phyloP scores from a whole-genome alignment of 306 rosid species.

The Mimosa pudica region DNA sequence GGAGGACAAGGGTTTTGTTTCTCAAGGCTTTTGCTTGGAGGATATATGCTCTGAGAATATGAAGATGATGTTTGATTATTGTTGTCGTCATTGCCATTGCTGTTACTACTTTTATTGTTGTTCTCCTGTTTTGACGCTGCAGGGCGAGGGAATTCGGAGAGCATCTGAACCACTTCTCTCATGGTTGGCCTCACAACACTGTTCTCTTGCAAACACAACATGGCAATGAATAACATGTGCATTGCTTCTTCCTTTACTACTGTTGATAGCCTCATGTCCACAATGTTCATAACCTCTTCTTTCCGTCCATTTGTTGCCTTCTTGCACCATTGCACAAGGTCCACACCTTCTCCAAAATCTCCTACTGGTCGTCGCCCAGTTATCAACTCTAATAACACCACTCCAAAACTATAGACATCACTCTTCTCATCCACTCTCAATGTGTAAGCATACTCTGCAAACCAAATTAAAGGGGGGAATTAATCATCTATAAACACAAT shows the following conservation, averaged over 20 bases:
- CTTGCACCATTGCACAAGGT: slow-evolving; percentile 80
- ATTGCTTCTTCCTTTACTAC: slow-evolving; percentile 69
- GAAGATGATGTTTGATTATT: slow-evolving; percentile 2
- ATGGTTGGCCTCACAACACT: slow-evolving; percentile 85
- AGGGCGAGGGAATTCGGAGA: slow-evolving; percentile 61
- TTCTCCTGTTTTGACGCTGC: neutral
- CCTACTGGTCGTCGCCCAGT: slow-evolving; percentile 80
- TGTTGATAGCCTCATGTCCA: slow-evolving; percentile 47
- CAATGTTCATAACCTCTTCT: slow-evolving; percentile 48
- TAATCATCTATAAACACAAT: neutral
- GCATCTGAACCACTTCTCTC: slow-evolving; percentile 94
- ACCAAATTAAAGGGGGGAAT: neutral
- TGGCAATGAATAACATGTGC: slow-evolving; percentile 74
- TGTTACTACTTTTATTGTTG: neutral
- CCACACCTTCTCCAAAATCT: slow-evolving; percentile 71
- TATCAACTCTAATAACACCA: slow-evolving; percentile 69
- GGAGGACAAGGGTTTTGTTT: slow-evolving; percentile 39
- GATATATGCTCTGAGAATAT: neutral
- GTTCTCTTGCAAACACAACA: slow-evolving; percentile 68
- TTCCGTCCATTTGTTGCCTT: slow-evolving; percentile 48
- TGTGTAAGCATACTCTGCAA: slow-evolving; percentile 86
- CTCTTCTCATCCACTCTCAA: slow-evolving; percentile 81
- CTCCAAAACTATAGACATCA: slow-evolving; percentile 83
- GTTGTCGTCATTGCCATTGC: neutral
- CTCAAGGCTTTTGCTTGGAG: slow-evolving; percentile 29